Conservation (phyloP, 495 filamentous ascomycete genomes). For the Aspergillus panamensis region DNA sequence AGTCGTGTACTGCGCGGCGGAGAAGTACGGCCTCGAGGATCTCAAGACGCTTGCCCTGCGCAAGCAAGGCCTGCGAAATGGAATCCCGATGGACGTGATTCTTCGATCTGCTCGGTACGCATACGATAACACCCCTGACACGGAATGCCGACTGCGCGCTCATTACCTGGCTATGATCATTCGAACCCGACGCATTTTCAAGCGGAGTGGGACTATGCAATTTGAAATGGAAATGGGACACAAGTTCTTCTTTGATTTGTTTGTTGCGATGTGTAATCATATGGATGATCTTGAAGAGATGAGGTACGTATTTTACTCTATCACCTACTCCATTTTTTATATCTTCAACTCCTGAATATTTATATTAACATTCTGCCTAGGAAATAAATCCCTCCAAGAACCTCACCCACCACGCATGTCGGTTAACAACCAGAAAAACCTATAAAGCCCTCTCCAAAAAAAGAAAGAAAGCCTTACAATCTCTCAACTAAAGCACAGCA, state of each 20-base stretch:
- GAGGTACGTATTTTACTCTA: slow-evolving; percentile 28
- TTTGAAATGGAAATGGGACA: slow-evolving; percentile 92
- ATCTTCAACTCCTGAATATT: slow-evolving; percentile 15
- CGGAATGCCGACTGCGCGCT: slow-evolving; percentile 83
- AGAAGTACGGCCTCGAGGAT: slow-evolving; percentile 79
- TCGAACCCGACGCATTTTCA: slow-evolving; percentile 88
- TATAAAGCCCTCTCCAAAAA: slow-evolving; percentile 19
- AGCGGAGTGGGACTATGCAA: slow-evolving; percentile 95
- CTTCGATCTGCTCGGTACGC: slow-evolving; percentile 87
- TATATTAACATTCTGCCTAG: slow-evolving; percentile 20
- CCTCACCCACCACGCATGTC: background rate
- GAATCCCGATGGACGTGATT: slow-evolving; percentile 82
- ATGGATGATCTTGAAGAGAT: slow-evolving; percentile 81
- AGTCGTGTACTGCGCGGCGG: slow-evolving; percentile 85
- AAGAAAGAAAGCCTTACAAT: background rate
- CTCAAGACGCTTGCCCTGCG: slow-evolving; percentile 83
- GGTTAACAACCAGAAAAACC: slow-evolving; percentile 14
- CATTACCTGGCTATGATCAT: slow-evolving; percentile 94
- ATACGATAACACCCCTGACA: slow-evolving; percentile 90
- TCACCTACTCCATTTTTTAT: background rate
- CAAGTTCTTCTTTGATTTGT: slow-evolving; percentile 94
- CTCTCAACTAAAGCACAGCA: slow-evolving; percentile 26
- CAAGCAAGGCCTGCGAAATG: slow-evolving; percentile 86
- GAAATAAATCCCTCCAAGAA: slow-evolving; percentile 34
- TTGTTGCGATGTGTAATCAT: slow-evolving; percentile 96